phyloP scores from a whole-genome alignment of 1,284 basidiomycete species.

The Irpex lacteus region DNA sequence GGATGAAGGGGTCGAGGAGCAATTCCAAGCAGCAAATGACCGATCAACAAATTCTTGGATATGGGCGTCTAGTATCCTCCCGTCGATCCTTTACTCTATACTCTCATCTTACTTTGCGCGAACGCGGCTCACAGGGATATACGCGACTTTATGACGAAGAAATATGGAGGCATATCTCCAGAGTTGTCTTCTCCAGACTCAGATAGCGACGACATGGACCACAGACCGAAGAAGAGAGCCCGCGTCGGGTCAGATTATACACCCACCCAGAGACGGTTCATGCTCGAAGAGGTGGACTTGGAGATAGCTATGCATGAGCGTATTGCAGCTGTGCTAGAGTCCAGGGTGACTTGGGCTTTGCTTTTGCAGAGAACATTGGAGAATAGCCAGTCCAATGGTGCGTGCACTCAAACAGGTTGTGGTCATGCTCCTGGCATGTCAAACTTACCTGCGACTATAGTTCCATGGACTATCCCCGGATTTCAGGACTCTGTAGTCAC shows the following conservation, averaged over 20 bases:
- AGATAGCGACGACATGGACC: not conserved
- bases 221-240: conserved; percentile 5
- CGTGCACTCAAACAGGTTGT: conserved; percentile 2
- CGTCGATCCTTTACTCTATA: not conserved
- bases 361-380: conserved; percentile 51
- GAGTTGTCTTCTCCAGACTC: not conserved
- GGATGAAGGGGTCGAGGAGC: not conserved
- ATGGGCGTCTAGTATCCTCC: not conserved
- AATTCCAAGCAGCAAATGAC: not conserved
- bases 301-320: conserved; percentile 61
- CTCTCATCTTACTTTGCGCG: not conserved
- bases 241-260: not conserved
- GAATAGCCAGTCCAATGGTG: conserved; percentile 20
- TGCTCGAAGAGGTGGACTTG: conserved; percentile 54
- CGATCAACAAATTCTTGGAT: not conserved
- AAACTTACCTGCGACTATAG: not conserved
- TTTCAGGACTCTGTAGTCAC: conserved; percentile 55
- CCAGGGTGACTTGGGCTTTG: conserved; percentile 66
- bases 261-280: conserved; percentile 18
- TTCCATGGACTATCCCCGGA: conserved; percentile 17
- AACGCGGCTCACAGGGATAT: not conserved
- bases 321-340: conserved; percentile 52
- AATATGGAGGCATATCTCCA: not conserved
- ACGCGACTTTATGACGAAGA: not conserved
- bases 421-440: not conserved